Evolutionary conservation across 129 eudicot genomes (phyloP), one percentile per base, ranked within the genome.

Genomic region (Sambucus nigra): DNA sequence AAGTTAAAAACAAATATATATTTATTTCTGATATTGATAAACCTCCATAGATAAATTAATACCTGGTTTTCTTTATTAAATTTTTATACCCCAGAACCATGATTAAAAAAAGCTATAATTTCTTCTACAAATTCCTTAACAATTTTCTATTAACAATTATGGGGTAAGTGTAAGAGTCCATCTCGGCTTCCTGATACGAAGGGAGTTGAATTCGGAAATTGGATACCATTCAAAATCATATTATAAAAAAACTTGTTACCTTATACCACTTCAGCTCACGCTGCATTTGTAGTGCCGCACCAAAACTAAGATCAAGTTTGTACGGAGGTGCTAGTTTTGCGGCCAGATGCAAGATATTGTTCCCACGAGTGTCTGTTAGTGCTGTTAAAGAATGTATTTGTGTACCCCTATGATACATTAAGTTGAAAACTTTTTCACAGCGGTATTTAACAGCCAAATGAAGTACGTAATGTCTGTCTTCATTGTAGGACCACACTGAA

Each of bases 241-340:
- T n/a, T n/a, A 9, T 21, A 32, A 51, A 56, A 16, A 45, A 20
- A 27, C 27, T n/a, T n/a, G n/a, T 46, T 68, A 74, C 80, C 80
- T 74, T 63, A 53, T 63, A 74, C 80, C 80, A 74, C 15, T 74
- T 71, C 57, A 74, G 32, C 50, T 74, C 80, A 2, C 68, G 71
- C 32, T 74, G 80, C 80, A 74, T 74, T 40, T 74, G 80, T 47
- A 74, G 61, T 2, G 80, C 75, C 53, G 80, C 71, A 16, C 80
- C 80, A 46, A 75, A 59, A 49, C 68, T 68, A 28, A 69, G 80
- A 47, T 69, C 39, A 17, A 74, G 75, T 39, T 74, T 69, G 18
- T 69, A 60, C 2, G 56, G 55, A 57, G 80, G 75, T 16, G 75
- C 75, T 19, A 74, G 46, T 28, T 29, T 57, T 53, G 68, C 80